Base-by-base conservation (phyloP, 2,329 filamentous ascomycete species). In the Fulvia fulva region DNA sequence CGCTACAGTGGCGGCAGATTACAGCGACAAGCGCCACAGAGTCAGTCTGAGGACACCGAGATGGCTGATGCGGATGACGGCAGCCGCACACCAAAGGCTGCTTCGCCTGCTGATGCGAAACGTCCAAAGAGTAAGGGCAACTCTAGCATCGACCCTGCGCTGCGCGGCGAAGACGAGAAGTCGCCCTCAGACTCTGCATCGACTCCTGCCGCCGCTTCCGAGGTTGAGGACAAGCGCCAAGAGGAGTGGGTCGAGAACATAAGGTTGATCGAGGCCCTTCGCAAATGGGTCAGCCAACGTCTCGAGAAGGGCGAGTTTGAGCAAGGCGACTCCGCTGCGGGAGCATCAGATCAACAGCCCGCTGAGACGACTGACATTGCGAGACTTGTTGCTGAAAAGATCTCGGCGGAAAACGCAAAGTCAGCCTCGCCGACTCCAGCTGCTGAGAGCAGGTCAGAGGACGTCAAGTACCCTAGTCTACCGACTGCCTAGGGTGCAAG, bases 231-330 rank as follows among this genome's bases (percentile, higher is more conserved):
- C 60, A 73, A 74, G 65, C 70, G 68, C 23, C 80, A 83, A 61
- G 78, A 82, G 63, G 73, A 73, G 5, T 87, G 84, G 84, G 80
- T 87, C 9, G 82, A 85, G 69, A 85, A 86, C 71, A 83, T 85
- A 55, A 81, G 84, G n/a, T 78, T 84, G 9, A 82, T 87, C 28
- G 84, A 87, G 72, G 77, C 79, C 52, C 76, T 87, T 34, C 78
- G 84, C 45, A 78, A 79, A 21, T 82, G 81, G 70, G 78, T 87
- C 64, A 79, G 80, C 56, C 78, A 81, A 51, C 76, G 81, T 53
- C 74, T 87, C 22, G 77, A 82, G 59, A 73, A 74, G 43, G 80
- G 79, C 34, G 81, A 84, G 34, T 85, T 74, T 57, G 51, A 55
- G 46, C 30, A 57, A 7, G 51, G 62, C 23, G 55, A 58, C 26